These are phyloP conservation scores for Penicillium verhagenii DNA, from an alignment of 495 filamentous ascomycete genomes.

Conservation along the genomic window DNA sequence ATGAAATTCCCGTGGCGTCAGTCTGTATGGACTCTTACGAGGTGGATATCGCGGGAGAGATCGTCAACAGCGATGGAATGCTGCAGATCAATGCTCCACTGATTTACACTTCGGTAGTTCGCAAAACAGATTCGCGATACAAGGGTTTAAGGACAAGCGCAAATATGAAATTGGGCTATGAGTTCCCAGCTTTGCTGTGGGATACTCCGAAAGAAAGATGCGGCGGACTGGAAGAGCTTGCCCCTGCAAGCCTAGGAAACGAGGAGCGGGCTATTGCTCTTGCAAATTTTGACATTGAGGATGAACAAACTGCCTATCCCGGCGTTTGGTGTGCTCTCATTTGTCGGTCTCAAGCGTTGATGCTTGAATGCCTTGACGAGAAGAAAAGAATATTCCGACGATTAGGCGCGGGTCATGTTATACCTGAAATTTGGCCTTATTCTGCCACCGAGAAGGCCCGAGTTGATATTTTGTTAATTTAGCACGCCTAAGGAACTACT, in stretches of 20 bases:
- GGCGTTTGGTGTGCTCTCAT: neutral
- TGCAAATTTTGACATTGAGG: neutral
- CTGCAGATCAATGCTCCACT: neutral
- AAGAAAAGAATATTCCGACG: neutral
- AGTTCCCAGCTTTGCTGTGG: neutral
- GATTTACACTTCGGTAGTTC: neutral
- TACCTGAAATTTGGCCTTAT: neutral
- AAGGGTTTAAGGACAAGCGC: neutral
- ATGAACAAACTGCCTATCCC: neutral
- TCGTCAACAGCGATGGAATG: neutral
- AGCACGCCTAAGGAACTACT: too few species aligned
- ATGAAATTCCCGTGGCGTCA: neutral
- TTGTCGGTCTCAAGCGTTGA: neutral
- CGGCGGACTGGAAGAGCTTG: neutral
- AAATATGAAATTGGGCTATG: too few species aligned
- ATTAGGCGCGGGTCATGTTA: neutral
- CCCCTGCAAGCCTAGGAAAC: neutral
- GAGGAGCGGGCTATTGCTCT: neutral
- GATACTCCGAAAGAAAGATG: neutral
- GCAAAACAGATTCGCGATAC: neutral
- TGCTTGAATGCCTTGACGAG: neutral
- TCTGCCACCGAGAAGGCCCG: neutral
- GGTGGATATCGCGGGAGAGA: neutral
- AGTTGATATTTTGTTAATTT: neutral
- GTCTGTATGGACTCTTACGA: neutral